Evolutionary conservation across 192 early-diverging fungal genomes (phyloP), one percentile per base, ranked within the genome.

Genomic region (Rhizophagus clarus): DNA sequence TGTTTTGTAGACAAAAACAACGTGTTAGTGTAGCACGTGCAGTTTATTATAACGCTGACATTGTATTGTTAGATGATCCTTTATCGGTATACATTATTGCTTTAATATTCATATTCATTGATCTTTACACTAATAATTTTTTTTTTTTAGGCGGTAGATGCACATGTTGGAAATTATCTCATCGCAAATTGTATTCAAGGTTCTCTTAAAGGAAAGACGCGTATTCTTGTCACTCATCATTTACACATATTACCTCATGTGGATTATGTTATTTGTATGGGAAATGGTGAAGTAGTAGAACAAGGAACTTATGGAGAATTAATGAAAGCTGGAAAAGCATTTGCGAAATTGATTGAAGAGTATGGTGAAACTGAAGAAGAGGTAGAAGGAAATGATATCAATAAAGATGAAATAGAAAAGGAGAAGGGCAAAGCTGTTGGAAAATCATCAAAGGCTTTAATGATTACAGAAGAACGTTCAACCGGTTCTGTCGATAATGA

Each of bases 401-500:
- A 62, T 40, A 72, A 80, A 24, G 64, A 32, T 29, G 76, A 81
- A 66, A 47, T 51, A 17, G 49, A 61, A 26, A 61, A 60, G 31
- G 34, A 31, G 1, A 56, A 22, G 17, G 6, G 17, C 3, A 56
- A 17, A 17, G 51, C 0, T 22, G 51, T 56, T 5, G 47, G 29
- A 22, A 10, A 60, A 47, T 20, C 34, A 8, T 37, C 83, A 17
- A 86, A 87, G 32, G 85, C 85, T 32, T 84, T 96, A 15, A 97
- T 96, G 93, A 86, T 89, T 66, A 88, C 90, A 31, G 96, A 98
- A 80, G 96, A 98, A 81, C 91, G 93, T 14, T 83, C 85, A 4
- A 92, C 90, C 1, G 96, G 96, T 34, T 84, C 88, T 71, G 92
- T 95, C 72, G 70, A 85, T 79, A 80, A 75, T 17, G 40, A 79